Base-by-base conservation (phyloP, 805 yeast genomes). In the Starmerella floricola region DNA sequence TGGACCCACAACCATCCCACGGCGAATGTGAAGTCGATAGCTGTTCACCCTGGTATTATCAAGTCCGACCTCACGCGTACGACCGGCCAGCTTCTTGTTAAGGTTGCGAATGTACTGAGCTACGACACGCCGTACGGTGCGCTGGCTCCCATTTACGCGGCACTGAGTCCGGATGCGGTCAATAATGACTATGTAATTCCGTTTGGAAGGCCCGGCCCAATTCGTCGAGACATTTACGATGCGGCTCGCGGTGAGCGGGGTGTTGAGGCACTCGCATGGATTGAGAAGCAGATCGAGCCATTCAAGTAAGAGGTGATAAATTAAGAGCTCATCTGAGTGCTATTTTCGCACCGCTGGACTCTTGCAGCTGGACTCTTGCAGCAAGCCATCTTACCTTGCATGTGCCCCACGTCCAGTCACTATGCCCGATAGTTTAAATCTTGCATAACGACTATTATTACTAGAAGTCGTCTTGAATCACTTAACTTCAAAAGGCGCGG, bases 21-120 rank as follows among this genome's bases (percentile, higher is more conserved):
- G 3, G 52, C 60, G 32, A 13, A 18, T 5, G 58, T 66, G 6
- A 55, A 64, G 31, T 54, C 62, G 17, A 45, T 66, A 3, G 50
- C 67, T 2, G 59, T 59, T 1, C 68, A 68, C 47, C 74, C 74
- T 1, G 74, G 74, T 1, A 41, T 51, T 17, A 52, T 68, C 36
- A 44, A 48, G 29, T 54, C 68, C 0, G 67, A 65, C 6, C 49
- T 69, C 24, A 52, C 52, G 32, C 60, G 69, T 41, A 40, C 56
- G 32, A 19, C 42, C 8, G 12, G 8, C 34, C 43, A 4, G 23
- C 31, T 4, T 8, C 42, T 2, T 12, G 20, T 10, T 23, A 10
- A 18, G 13, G 8, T 44, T 13, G 13, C 40, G 20, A 16, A 35
- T 26, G 5, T 12, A 17, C 8, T 56, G 21, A 19, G 45, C 10